Conservation (phyloP, 2,329 filamentous ascomycete species). For the Fusarium graminum region DNA sequence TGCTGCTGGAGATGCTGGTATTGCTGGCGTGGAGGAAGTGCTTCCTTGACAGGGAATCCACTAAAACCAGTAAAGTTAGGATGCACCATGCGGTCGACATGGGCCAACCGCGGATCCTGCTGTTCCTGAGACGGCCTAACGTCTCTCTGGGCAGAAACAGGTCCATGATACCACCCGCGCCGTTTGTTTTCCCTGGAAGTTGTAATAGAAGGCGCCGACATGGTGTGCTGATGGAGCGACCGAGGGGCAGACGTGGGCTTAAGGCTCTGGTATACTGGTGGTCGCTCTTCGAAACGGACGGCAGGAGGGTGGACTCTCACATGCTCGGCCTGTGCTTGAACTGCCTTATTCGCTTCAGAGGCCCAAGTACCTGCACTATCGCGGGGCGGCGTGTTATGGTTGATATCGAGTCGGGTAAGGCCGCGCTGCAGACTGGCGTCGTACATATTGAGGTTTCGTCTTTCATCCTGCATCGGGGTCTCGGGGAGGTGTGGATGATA, state of each 20-base stretch:
- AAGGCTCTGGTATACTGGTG: constrained; percentile 52
- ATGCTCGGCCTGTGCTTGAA: constrained; percentile 68
- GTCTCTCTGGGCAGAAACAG: constrained; percentile 57
- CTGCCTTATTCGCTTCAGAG: constrained; percentile 67
- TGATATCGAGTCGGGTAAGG: constrained; percentile 75
- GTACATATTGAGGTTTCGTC: constrained; percentile 68
- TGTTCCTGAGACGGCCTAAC: constrained; percentile 47
- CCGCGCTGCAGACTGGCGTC: constrained; percentile 76
- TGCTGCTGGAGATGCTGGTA: constrained; percentile 34
- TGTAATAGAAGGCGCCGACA: constrained; percentile 69
- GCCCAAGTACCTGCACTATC: constrained; percentile 70
- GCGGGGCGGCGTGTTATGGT: constrained; percentile 62
- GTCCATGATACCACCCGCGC: constrained; percentile 78
- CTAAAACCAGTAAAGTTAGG: constrained; percentile 67
- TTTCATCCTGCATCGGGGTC: constrained; percentile 58
- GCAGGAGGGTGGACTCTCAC: constrained; percentile 60
- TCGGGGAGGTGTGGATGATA: constrained; percentile 50
- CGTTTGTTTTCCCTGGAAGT: constrained; percentile 73
- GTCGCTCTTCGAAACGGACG: constrained; percentile 68
- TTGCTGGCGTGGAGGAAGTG: constrained; percentile 48
- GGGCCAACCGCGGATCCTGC: constrained; percentile 55
- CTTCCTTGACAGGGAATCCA: constrained; percentile 61
- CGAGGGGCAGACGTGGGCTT: constrained; percentile 50
- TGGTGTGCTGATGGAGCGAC: constrained; percentile 67
- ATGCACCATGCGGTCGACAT: constrained; percentile 69